These are phyloP conservation scores for Biscogniauxia mediterranea DNA, from an alignment of 2,329 filamentous ascomycete genomes.

Conservation along the genomic window DNA sequence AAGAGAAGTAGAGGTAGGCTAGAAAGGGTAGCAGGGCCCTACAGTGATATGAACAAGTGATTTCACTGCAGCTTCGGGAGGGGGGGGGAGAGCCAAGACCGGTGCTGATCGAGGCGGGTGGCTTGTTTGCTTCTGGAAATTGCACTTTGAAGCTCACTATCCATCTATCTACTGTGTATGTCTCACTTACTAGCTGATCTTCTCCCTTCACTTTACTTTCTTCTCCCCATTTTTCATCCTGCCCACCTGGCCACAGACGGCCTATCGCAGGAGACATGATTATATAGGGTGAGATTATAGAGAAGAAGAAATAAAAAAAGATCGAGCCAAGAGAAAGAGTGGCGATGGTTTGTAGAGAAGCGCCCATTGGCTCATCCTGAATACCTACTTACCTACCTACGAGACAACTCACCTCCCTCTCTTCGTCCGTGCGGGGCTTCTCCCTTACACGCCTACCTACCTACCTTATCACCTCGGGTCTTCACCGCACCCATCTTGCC, in stretches of 20 bases:
- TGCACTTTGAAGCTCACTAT: background rate
- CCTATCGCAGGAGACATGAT: background rate
- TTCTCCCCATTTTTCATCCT: background rate
- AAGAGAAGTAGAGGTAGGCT: background rate
- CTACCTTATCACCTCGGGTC: too few relatives aligned
- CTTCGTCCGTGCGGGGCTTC: background rate
- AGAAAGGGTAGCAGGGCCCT: background rate
- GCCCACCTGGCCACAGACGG: background rate
- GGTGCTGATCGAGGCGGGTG: too few relatives aligned
- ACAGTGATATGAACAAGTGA: background rate
- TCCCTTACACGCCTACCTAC: background rate
- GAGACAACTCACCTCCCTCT: too few relatives aligned
- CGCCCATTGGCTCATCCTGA: background rate
- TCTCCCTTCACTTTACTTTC: background rate
- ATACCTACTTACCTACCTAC: too few relatives aligned
- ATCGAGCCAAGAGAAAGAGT: background rate
- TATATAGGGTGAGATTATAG: background rate
- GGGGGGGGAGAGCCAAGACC: background rate
- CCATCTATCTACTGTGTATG: background rate
- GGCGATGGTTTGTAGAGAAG: background rate
- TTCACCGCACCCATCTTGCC: too few relatives aligned
- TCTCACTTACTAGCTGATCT: background rate
- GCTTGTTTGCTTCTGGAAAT: background rate
- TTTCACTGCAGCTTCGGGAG: background rate
- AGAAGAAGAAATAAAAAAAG: background rate